Conservation (phyloP, 2,329 filamentous ascomycete genomes). For the Fusarium sororula region DNA sequence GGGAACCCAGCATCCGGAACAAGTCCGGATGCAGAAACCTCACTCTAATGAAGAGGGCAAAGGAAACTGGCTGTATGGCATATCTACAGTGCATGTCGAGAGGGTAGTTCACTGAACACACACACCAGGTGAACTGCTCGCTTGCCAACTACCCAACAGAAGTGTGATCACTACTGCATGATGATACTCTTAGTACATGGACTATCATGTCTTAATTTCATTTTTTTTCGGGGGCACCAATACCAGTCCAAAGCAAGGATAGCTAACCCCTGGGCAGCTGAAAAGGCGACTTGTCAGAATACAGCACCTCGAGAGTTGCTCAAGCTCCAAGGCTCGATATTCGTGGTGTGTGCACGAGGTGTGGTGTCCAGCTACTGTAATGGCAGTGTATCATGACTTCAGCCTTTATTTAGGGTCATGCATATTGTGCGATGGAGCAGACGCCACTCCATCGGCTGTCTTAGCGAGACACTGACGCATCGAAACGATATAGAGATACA, state of each 20-base stretch:
- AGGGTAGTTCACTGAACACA: neutral
- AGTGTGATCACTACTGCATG: slow-evolving; percentile 23
- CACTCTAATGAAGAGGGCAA: neutral
- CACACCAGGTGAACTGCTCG: neutral
- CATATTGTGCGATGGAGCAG: neutral
- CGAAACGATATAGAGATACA: neutral
- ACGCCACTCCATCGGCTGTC: neutral
- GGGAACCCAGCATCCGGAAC: neutral
- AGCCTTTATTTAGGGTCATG: neutral
- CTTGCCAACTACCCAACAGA: neutral
- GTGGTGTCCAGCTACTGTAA: neutral
- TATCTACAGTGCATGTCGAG: neutral
- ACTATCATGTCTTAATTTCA: slow-evolving; percentile 13
- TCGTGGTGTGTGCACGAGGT: neutral
- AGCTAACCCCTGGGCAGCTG: slow-evolving; percentile 20
- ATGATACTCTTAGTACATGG: slow-evolving; percentile 13
- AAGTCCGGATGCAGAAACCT: neutral
- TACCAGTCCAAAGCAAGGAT: slow-evolving; percentile 22
- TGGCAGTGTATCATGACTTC: slow-evolving; percentile 4
- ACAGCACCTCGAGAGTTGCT: neutral
- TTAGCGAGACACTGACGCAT: neutral
- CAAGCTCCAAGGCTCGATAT: neutral
- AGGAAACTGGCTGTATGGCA: neutral
- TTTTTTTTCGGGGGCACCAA: slow-evolving; percentile 18
- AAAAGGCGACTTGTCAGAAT: slow-evolving; percentile 14